Evolutionary conservation across 129 eudicot genomes (phyloP).

Genomic region (Artemisia tridentata): DNA sequence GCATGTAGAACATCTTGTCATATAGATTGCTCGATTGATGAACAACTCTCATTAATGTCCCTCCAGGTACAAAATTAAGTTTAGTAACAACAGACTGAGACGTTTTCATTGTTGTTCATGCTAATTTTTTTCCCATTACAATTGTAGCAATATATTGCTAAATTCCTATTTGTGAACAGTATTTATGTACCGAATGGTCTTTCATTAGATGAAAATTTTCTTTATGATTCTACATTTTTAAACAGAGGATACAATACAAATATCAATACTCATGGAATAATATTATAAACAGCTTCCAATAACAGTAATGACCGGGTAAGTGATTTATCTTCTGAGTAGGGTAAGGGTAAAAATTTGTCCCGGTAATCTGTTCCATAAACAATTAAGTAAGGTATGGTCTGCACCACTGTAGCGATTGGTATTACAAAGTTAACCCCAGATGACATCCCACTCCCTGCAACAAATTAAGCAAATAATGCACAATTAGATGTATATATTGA

Average conservation of each 20-base stretch:
- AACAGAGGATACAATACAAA: no score
- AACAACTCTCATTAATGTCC: conserved; percentile 60
- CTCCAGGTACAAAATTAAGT: conserved; percentile 38
- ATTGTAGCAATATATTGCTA: not conserved
- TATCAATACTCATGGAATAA: no score
- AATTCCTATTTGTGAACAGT: not conserved
- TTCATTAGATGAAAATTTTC: not conserved
- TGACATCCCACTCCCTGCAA: conserved; percentile 75
- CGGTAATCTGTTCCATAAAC: no score
- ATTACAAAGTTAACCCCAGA: conserved; percentile 95
- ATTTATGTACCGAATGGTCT: conserved; percentile 6
- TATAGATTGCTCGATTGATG: conserved; percentile 74
- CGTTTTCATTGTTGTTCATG: not conserved
- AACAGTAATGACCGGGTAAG: no score
- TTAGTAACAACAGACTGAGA: not conserved
- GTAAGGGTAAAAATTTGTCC: no score
- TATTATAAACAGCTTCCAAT: no score
- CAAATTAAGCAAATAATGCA: not conserved
- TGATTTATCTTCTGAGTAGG: no score
- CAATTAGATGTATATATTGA: not conserved
- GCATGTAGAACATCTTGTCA: conserved; percentile 89
- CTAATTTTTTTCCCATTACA: no score
- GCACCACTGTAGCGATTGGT: conserved; percentile 74
- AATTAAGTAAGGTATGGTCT: conserved; percentile 59
- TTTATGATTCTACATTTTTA: no score